Evolutionary conservation across 345 rosid genomes (phyloP).

Genomic region (Turnera subulata): DNA sequence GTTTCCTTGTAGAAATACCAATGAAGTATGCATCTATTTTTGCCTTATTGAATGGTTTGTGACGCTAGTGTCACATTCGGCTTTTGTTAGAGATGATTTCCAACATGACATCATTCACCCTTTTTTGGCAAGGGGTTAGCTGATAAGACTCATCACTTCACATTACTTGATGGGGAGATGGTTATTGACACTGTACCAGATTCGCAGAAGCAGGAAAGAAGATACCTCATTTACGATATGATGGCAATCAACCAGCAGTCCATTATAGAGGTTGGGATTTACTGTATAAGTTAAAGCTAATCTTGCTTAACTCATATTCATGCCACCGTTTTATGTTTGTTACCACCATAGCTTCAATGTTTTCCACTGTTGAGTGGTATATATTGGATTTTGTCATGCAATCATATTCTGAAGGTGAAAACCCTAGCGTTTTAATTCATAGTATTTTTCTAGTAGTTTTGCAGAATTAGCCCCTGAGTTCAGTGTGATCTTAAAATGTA

Average conservation of each 20-base stretch:
- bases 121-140: slow-evolving; percentile 54
- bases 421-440: too few relatives aligned
- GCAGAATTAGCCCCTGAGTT: too few relatives aligned
- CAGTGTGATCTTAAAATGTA: too few relatives aligned
- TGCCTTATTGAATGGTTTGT: slow-evolving; percentile 2
- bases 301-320: background rate
- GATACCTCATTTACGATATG: slow-evolving; percentile 95
- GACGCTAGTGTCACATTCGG: background rate
- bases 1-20: slow-evolving; percentile 68
- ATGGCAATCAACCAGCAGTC: slow-evolving; percentile 73
- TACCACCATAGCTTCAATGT: background rate
- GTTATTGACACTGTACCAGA: slow-evolving; percentile 91
- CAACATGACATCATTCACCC: slow-evolving; percentile 14
- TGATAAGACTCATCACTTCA: slow-evolving; percentile 78
- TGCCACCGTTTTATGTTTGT: background rate
- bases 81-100: slow-evolving; percentile 4
- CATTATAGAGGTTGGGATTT: slow-evolving; percentile 71
- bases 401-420: too few relatives aligned
- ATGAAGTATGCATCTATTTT: slow-evolving; percentile 55
- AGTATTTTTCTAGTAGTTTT: too few relatives aligned
- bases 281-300: background rate
- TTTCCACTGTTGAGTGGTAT: background rate
- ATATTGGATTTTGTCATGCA: too few relatives aligned
- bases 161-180: slow-evolving; percentile 98
- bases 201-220: slow-evolving; percentile 85